Conservation (phyloP, 768 basidiomycete genomes). For the Boletus sp. region DNA sequence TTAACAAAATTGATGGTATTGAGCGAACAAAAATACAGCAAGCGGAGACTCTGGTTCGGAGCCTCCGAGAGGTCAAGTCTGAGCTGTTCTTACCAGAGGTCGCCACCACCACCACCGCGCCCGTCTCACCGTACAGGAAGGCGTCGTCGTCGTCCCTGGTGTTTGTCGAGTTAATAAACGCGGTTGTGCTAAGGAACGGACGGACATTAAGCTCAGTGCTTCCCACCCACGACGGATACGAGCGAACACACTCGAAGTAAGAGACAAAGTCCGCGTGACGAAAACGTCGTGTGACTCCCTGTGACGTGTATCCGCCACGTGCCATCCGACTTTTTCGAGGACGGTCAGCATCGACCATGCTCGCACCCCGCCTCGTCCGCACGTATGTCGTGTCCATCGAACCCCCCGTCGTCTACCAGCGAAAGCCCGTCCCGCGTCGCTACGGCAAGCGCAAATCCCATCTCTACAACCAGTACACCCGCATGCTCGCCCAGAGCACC, state of each 20-base stretch:
- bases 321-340: neutral
- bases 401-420: conserved; percentile 48
- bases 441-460: conserved; percentile 79
- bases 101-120: conserved; percentile 31
- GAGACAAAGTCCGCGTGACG: conserved; percentile 29
- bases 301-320: conserved; percentile 18
- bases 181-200: conserved; percentile 17
- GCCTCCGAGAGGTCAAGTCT: conserved; percentile 4
- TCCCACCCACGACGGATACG: conserved; percentile 19
- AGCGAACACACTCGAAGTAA: conserved; percentile 18
- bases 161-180: conserved; percentile 26
- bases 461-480: conserved; percentile 77
- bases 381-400: conserved; percentile 58
- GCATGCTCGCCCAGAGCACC: conserved; percentile 58
- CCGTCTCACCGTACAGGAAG: conserved; percentile 67
- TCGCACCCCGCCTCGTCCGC: conserved; percentile 28
- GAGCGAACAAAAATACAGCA: conserved; percentile 33
- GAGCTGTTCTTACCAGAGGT: conserved; percentile 49
- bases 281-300: conserved; percentile 17
- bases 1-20: conserved; percentile 44
- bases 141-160: conserved; percentile 79
- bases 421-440: conserved; percentile 59
- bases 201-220: conserved; percentile 29
- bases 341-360: conserved; percentile 7
- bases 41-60: conserved; percentile 26